Evolutionary conservation across 257 asterid genomes (phyloP).

Genomic region (Fraxinus pennsylvanica): DNA sequence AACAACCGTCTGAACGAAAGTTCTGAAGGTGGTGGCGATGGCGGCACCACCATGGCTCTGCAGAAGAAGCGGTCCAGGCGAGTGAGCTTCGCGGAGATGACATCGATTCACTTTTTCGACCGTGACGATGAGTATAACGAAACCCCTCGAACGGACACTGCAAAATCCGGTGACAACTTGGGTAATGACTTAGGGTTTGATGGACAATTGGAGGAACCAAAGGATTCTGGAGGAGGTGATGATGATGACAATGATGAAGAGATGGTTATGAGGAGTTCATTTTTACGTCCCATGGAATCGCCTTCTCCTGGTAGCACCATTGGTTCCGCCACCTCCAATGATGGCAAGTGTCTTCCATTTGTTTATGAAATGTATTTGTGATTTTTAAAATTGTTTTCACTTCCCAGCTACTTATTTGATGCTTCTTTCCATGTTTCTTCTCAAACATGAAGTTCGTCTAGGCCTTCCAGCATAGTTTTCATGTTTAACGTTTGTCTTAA

Average conservation of each 20-base stretch:
- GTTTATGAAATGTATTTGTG: slow-evolving; percentile 4
- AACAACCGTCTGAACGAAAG: slow-evolving; percentile 47
- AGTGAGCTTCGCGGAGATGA: slow-evolving; percentile 96
- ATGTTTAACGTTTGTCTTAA: background rate
- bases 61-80: slow-evolving; percentile 81
- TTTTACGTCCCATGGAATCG: slow-evolving; percentile 66
- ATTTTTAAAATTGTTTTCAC: background rate
- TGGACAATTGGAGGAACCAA: slow-evolving; percentile 31
- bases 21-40: slow-evolving; percentile 62
- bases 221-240: slow-evolving; percentile 42
- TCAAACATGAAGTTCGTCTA: background rate
- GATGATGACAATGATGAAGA: slow-evolving; percentile 62
- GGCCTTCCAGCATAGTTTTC: background rate
- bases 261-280: slow-evolving; percentile 46
- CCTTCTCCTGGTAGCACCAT: slow-evolving; percentile 86
- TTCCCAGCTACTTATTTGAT: slow-evolving; percentile 2
- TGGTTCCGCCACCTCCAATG: slow-evolving; percentile 85
- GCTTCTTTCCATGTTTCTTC: background rate
- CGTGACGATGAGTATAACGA: slow-evolving; percentile 69
- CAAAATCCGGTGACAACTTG: slow-evolving; percentile 24
- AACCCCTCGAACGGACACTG: slow-evolving; percentile 43
- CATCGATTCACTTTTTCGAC: slow-evolving; percentile 86
- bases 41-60: slow-evolving; percentile 48
- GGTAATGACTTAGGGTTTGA: slow-evolving; percentile 35
- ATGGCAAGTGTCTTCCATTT: slow-evolving; percentile 54